Evolutionary conservation across 306 rosid species (phyloP), one percentile per base, ranked within the genome.

Genomic region (Gillenia trifoliata): DNA sequence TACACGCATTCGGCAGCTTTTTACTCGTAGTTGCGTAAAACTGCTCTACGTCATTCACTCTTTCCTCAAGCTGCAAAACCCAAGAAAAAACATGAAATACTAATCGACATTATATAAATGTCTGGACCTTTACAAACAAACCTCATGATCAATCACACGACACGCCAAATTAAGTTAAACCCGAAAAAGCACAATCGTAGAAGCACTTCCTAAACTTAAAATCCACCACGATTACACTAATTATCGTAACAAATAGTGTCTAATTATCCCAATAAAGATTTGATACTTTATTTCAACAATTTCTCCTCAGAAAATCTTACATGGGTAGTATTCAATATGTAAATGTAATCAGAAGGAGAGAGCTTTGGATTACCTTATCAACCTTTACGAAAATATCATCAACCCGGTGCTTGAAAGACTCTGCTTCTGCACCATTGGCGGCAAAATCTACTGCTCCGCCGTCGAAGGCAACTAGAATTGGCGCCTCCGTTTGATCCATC

Each of bases 51-150:
- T 88, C 92, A 72, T 80, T 80, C 70, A 87, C 86, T 75, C 77
- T 87, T 72, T 87, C 84, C 87, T 91, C 93, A 61, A 91, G 89
- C 97, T 91, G 87, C 79, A 81, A 79, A 63, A 29, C 76, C 41
- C 73, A 38, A 29, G 43, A 63, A 19, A 77, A 76, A 68, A 73
- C 47, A 9, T 16, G 41, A 38, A 49, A 54, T 40, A 60, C 57
- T 10, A 31, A 3, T 22, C 16, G 70, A 60, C 40, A 47, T 61
- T 29, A 40, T n/a, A 78, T 10, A 55, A 55, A 45, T 33, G 30
- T 80, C 45, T n/a, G 70, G 45, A 60, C 66, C 64, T 23, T 29
- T 28, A 52, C 36, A 54, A 60, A 70, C 78, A 41, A 6, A 43
- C 8, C 23, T 31, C 52, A 55, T 29, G 45, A 54, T 41, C 72